phyloP scores from a whole-genome alignment of 2,329 filamentous ascomycete genomes.

The Metarhizium robertsii region DNA sequence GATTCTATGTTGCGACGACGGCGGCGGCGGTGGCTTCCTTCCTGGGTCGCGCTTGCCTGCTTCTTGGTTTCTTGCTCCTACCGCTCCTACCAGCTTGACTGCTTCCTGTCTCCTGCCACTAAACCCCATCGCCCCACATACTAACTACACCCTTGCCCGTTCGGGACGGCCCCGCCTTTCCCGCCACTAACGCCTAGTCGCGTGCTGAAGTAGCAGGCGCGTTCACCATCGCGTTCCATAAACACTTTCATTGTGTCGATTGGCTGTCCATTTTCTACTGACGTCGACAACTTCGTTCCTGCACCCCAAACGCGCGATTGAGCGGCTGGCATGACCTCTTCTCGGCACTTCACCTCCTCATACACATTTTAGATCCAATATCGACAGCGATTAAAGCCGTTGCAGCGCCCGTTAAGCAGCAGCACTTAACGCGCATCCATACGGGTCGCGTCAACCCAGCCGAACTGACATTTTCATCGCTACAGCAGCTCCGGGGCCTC shows the following conservation, averaged over 20 bases:
- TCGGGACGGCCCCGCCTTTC: slow-evolving; percentile 2
- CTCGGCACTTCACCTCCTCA: background rate
- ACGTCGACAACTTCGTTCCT: too few relatives aligned
- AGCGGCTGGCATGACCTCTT: background rate
- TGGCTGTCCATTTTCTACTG: background rate
- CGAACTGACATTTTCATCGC: background rate
- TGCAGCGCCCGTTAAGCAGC: background rate
- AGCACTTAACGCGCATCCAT: background rate
- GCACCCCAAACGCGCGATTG: background rate
- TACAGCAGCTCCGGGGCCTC: background rate
- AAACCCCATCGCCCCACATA: too few relatives aligned
- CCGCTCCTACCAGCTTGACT: too few relatives aligned
- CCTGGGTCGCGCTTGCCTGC: too few relatives aligned
- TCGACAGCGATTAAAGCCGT: background rate
- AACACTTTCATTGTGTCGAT: slow-evolving; percentile 7
- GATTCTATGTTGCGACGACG: too few relatives aligned
- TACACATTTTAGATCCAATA: background rate
- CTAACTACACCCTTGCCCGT: background rate
- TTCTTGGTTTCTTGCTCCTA: too few relatives aligned
- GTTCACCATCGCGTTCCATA: slow-evolving; percentile 13
- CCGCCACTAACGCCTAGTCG: background rate
- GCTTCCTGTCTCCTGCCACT: background rate
- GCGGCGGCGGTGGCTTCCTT: too few relatives aligned
- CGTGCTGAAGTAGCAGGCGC: slow-evolving; percentile 11
- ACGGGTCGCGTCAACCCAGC: background rate